Evolutionary conservation across 2,329 filamentous ascomycete species (phyloP).

Genomic region (Chaetoscypha palmicola): DNA sequence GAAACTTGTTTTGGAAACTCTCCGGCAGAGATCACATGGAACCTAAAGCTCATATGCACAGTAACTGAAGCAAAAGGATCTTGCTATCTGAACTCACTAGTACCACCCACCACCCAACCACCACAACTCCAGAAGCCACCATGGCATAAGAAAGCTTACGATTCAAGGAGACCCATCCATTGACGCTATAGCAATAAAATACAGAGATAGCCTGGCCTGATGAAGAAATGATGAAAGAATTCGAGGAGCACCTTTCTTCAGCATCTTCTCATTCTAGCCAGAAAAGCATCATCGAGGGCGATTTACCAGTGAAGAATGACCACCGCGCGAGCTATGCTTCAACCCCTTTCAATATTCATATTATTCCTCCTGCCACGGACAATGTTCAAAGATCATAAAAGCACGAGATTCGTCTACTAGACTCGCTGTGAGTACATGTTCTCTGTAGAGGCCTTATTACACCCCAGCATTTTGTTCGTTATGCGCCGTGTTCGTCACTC

Average conservation of each 20-base stretch:
- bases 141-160: not conserved
- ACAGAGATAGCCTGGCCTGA: not conserved
- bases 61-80: too few relatives aligned
- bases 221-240: not conserved
- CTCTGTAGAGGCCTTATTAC: not conserved
- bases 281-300: not conserved
- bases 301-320: not conserved
- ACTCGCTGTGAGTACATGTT: not conserved
- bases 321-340: not conserved
- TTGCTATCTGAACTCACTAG: not conserved
- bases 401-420: not conserved
- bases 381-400: not conserved
- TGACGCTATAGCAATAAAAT: not conserved
- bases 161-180: not conserved
- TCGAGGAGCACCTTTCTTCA: not conserved
- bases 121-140: not conserved
- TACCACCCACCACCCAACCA: not conserved
- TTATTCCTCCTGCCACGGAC: not conserved
- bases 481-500: not conserved
- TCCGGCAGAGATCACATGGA: not conserved
- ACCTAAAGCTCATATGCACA: not conserved
- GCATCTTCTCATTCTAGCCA: too few relatives aligned
- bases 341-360: not conserved
- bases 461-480: not conserved
- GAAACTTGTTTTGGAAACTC: too few relatives aligned